These are phyloP conservation scores for Golubevia sp. DNA, from an alignment of 1,284 basidiomycete genomes.

Conservation along the genomic window DNA sequence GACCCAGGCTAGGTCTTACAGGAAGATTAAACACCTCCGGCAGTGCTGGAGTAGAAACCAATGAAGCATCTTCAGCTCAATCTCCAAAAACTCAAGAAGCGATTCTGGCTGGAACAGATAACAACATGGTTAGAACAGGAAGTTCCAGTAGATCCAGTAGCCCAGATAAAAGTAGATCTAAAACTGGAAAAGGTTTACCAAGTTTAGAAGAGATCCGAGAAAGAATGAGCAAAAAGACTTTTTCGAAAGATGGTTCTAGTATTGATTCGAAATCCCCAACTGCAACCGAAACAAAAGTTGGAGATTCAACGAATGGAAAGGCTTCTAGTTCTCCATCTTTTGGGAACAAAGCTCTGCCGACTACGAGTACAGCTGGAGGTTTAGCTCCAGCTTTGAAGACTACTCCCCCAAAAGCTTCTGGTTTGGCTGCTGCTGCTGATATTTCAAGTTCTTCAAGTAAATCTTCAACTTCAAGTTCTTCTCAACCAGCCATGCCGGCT, in stretches of 20 bases:
- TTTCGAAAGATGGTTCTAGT: background rate
- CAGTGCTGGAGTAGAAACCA: conserved; percentile 9
- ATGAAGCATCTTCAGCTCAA: background rate
- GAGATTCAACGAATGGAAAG: background rate
- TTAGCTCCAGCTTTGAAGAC: background rate
- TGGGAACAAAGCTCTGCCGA: conserved; percentile 3
- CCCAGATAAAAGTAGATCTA: conserved; percentile 14
- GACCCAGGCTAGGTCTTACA: conserved; percentile 22
- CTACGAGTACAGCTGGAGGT: no score
- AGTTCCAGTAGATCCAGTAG: background rate
- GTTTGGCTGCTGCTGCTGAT: conserved; percentile 2
- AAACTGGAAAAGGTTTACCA: conserved; percentile 28
- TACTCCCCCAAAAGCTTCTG: background rate
- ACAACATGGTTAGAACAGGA: background rate
- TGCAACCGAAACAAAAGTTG: background rate
- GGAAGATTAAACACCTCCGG: conserved; percentile 20
- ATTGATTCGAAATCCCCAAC: background rate
- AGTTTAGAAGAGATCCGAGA: conserved; percentile 51
- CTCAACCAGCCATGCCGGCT: background rate
- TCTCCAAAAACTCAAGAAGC: background rate
- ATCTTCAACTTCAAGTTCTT: background rate
- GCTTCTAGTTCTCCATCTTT: background rate
- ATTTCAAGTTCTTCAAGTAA: conserved; percentile 8
- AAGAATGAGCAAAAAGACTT: conserved; percentile 35
- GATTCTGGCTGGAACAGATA: background rate